Percentiles rank a stretch among this genome's conserved stretches.
Evolutionary conservation across 73 alveolate genomes (phyloP).

Genomic region (Paramecium tetraurelia): DNA sequence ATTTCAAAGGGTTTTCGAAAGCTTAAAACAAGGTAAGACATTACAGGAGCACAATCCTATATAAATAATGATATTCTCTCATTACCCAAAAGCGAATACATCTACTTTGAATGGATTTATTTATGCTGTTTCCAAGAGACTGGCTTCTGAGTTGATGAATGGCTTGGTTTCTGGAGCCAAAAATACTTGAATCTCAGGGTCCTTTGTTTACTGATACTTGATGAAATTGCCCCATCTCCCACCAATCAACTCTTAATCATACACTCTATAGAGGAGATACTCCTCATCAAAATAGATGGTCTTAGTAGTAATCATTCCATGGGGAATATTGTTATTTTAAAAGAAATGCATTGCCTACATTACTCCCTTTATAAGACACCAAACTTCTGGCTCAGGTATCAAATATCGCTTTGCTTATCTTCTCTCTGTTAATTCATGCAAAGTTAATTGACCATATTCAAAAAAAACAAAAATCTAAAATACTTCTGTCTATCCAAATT

Average conservation of each 20-base stretch:
- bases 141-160: not conserved
- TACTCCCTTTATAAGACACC: conserved; percentile 48
- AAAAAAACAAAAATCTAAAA: conserved; percentile 34
- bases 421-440: not conserved
- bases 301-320: conserved; percentile 31
- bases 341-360: not conserved
- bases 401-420: not conserved
- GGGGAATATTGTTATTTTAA: not conserved
- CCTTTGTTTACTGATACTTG: conserved; percentile 5
- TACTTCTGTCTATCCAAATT: not conserved
- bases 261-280: conserved; percentile 7
- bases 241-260: conserved; percentile 45
- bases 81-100: conserved; percentile 44
- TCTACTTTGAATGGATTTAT: conserved; percentile 31
- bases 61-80: not conserved
- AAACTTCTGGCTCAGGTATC: conserved; percentile 45
- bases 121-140: not conserved
- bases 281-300: conserved; percentile 46
- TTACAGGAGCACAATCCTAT: conserved; percentile 1
- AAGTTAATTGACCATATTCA: conserved; percentile 27
- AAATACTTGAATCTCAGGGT: conserved; percentile 10
- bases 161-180: conserved; percentile 38
- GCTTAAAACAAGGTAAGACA: not conserved
- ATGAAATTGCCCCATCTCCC: conserved; percentile 50
- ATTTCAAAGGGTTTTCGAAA: conserved; percentile 1